Conservation (phyloP, 768 basidiomycete species). For the Hygrocybe coccinea region DNA sequence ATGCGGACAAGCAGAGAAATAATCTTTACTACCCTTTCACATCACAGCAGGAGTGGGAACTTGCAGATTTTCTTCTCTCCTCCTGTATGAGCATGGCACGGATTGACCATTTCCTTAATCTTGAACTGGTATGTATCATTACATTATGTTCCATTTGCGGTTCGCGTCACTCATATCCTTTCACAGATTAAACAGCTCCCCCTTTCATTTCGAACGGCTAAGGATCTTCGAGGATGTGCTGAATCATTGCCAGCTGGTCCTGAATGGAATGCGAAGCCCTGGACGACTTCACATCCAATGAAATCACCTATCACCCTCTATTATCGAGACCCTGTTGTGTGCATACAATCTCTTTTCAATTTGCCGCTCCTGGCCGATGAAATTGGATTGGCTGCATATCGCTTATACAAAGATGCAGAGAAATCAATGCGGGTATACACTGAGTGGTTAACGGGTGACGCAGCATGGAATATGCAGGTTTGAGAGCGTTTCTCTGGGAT, state of each 20-base stretch:
- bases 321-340: no score
- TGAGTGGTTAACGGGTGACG: conserved; percentile 21
- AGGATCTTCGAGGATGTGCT: conserved; percentile 21
- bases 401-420: conserved; percentile 11
- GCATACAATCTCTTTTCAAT: conserved; percentile 12
- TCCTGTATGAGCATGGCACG: conserved; percentile 27
- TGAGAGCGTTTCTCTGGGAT: background rate
- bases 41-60: conserved; percentile 28
- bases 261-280: conserved; percentile 17
- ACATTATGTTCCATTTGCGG: background rate
- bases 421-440: conserved; percentile 14
- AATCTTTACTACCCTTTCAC: conserved; percentile 17
- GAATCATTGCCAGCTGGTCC: conserved; percentile 28
- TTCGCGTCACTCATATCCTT: background rate
- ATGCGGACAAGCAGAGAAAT: background rate
- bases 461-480: conserved; percentile 22
- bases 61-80: conserved; percentile 26
- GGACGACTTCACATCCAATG: conserved; percentile 16
- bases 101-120: conserved; percentile 24
- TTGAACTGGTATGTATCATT: conserved; percentile 21
- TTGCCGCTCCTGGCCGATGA: conserved; percentile 25
- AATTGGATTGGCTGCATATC: conserved; percentile 22
- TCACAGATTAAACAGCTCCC: conserved; percentile 13
- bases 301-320: conserved; percentile 23
- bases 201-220: conserved; percentile 24